Evolutionary conservation across 352 stramenopile genomes (phyloP), one percentile per base, ranked within the genome.

Genomic region (Pythium coloratum): DNA sequence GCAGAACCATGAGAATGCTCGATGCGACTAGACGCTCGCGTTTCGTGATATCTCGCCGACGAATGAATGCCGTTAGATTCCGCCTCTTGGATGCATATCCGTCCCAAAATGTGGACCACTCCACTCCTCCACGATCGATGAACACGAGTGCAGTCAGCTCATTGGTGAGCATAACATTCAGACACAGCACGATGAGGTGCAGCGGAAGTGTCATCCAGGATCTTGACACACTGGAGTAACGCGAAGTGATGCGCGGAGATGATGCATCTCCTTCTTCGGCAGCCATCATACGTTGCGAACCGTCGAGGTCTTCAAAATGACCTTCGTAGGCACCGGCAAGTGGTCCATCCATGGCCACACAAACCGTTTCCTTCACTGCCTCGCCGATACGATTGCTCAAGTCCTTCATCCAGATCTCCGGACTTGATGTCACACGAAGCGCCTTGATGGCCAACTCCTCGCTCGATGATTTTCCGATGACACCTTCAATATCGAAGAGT

Each of bases 401-500:
- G 18, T 92, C 79, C 65, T 88, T 85, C 77, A 90, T 81, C 84
- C 84, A 92, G 32, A 88, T 68, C 58, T 92, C 78, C 8, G 77
- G 72, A 18, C 75, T 82, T 13, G 74, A 75, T 26, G 63, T 78
- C 26, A 89, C 73, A 14, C 55, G 72, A 26, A 92, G 51, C 0
- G 78, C 40, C 12, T 76, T 79, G 54, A 91, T 79, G 2, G 20
- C 26, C 3, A 91, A 51, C 7, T 64, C 53, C 53, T 90, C 80
- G 18, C 67, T 69, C 1, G 36, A 3, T 6, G 49, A 49, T 61
- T 24, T 0, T 16, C 81, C 81, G 14, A 70, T 61, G 20, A 91
- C 67, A 3, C 61, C 73, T 30, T 80, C 55, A 24, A 92, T 86
- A 34, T 85, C 74, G 53, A 78, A 67, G 18, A 76, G 40, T 3